Conservation (phyloP, 2,329 filamentous ascomycete genomes). For the Zymoseptoria brevis region DNA sequence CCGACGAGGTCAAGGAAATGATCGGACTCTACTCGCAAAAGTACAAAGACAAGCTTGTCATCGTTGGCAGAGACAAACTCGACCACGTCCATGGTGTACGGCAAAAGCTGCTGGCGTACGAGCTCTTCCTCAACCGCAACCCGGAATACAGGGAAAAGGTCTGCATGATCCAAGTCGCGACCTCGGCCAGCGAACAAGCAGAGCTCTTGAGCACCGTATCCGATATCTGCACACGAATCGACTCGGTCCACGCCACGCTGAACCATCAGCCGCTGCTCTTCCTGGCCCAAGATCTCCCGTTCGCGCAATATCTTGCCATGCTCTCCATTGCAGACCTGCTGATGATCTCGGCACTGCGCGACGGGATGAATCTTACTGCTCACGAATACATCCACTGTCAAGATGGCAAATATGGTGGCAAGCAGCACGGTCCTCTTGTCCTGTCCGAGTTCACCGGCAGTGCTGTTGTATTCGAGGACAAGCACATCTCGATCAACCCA, state of each 20-base stretch:
- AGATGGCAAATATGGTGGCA: slow-evolving; percentile 63
- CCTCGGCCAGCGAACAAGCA: slow-evolving; percentile 78
- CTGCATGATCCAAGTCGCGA: slow-evolving; percentile 87
- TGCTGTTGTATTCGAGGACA: slow-evolving; percentile 71
- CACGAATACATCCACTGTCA: slow-evolving; percentile 94
- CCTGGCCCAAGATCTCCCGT: slow-evolving; percentile 88
- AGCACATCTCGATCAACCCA: slow-evolving; percentile 81
- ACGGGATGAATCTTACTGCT: slow-evolving; percentile 94
- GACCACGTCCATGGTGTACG: slow-evolving; percentile 87
- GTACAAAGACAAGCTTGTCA: slow-evolving; percentile 81
- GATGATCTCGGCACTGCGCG: slow-evolving; percentile 90
- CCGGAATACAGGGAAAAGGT: slow-evolving; percentile 81
- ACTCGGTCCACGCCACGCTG: slow-evolving; percentile 81
- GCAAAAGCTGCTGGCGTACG: slow-evolving; percentile 86
- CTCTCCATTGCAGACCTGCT: slow-evolving; percentile 82
- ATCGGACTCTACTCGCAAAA: slow-evolving; percentile 70
- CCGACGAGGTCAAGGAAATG: slow-evolving; percentile 69
- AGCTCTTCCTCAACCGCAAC: slow-evolving; percentile 89
- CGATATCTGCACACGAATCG: slow-evolving; percentile 90
- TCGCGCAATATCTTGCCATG: slow-evolving; percentile 85
- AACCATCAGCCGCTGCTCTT: slow-evolving; percentile 91
- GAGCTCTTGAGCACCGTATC: slow-evolving; percentile 83
- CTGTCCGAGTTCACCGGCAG: slow-evolving; percentile 93
- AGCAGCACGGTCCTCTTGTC: slow-evolving; percentile 82
- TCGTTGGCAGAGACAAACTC: slow-evolving; percentile 89